phyloP scores from a whole-genome alignment of 805 yeast genomes.

The Candida nanaspora region DNA sequence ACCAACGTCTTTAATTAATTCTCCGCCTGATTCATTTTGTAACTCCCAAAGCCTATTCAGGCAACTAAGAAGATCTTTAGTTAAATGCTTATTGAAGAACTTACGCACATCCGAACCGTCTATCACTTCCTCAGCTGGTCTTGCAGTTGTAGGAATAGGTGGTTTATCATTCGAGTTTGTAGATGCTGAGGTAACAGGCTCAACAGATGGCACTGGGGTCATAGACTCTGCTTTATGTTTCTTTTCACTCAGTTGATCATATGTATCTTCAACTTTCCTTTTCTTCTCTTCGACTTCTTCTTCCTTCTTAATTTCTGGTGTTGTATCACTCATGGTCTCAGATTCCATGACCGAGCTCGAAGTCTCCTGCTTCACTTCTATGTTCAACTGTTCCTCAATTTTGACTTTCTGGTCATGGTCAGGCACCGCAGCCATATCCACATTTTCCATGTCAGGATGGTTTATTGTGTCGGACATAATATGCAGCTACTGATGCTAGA shows the following conservation, averaged over 20 bases:
- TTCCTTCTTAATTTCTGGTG: no score
- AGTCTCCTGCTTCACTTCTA: no score
- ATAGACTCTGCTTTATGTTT: no score
- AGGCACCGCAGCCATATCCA: no score
- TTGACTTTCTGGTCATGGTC: no score
- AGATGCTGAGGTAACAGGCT: constrained; percentile 19
- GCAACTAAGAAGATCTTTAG: constrained; percentile 37
- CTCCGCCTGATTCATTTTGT: constrained; percentile 16
- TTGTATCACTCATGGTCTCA: no score
- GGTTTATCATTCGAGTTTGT: constrained; percentile 35
- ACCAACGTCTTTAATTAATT: constrained; percentile 4
- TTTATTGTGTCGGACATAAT: no score
- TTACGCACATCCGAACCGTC: constrained; percentile 48
- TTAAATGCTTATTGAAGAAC: constrained; percentile 41
- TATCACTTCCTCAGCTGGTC: constrained; percentile 30
- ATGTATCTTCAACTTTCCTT: background rate
- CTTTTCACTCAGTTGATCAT: no score
- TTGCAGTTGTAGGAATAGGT: constrained; percentile 27
- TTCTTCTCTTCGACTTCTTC: background rate
- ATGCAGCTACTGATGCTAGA: no score
- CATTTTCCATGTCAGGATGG: no score
- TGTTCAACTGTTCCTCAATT: no score
- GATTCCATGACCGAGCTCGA: no score
- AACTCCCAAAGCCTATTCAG: constrained; percentile 26
- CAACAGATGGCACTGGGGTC: constrained; percentile 26